Base-by-base conservation (phyloP, 192 early-diverging fungal genomes). In the Entomortierella parvispora region DNA sequence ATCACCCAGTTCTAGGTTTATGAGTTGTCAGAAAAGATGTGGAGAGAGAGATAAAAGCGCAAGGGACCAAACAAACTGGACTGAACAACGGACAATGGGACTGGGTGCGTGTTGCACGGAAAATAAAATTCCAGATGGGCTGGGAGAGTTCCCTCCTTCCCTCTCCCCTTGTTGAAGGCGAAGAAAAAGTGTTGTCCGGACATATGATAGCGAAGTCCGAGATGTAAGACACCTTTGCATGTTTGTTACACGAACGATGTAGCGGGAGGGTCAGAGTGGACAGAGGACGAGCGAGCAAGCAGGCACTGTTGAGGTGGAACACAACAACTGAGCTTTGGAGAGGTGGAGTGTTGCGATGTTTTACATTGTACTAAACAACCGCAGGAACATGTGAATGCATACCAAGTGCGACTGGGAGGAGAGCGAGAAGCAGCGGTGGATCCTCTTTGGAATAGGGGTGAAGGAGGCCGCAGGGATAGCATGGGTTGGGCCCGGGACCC, bases 311-410 rank as follows among this genome's bases (percentile, higher is more conserved):
- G n/a, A 56, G 54, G 54, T 56, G 54, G 34, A 33, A 56, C 54
- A 56, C 54, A 56, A 56, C 31, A 29, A 56, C n/a, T n/a, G n/a
- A n/a, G n/a, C n/a, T n/a, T n/a, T n/a, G n/a, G n/a, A n/a, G n/a
- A n/a, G n/a, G n/a, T n/a, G n/a, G n/a, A n/a, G n/a, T n/a, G n/a
- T n/a, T n/a, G 37, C 22, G 23, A 22, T 45, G 26, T 43, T 31
- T 6, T 31, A 18, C 18, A 50, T 48, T 62, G 60, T 12, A 49
- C 29, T 14, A 15, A 52, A 40, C 31, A 42, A 11, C 37, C 50
- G 42, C 20, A 57, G 47, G 45, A 56, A 54, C 65, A 66, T 66
- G 65, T 66, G 65, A 66, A 66, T 26, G 63, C 43, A 64, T 43
- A 12, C 4, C 7, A n/a, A 26, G 12, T 58, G 17, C 20, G 11